phyloP scores from a whole-genome alignment of 2,329 filamentous ascomycete genomes.

The Tolypocladium tundrense region DNA sequence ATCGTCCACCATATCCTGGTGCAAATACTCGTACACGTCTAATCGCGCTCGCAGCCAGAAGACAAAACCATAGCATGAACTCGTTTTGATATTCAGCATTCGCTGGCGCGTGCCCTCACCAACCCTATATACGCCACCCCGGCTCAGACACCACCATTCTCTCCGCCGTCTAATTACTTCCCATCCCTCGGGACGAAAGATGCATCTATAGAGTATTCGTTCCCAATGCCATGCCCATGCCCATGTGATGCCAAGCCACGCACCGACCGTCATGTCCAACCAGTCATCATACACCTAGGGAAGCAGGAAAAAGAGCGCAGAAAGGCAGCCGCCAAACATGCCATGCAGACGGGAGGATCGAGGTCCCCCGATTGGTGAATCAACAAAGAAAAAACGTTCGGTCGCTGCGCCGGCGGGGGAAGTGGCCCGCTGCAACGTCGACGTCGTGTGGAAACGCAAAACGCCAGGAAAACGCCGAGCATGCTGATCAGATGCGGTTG shows the following conservation, averaged over 20 bases:
- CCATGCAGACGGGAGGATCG: background rate
- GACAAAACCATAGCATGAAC: background rate
- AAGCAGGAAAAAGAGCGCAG: background rate
- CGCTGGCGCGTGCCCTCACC: background rate
- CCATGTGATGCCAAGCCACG: background rate
- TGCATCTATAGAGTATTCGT: background rate
- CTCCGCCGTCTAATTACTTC: background rate
- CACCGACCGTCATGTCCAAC: background rate
- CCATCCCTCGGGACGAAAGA: background rate
- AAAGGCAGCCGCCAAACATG: background rate
- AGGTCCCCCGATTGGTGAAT: background rate
- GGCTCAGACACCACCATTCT: background rate
- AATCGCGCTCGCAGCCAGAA: background rate
- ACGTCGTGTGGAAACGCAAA: background rate
- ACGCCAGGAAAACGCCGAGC: background rate
- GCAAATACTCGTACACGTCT: background rate
- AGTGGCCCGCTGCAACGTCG: background rate
- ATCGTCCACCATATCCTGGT: too few species aligned
- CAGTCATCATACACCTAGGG: background rate
- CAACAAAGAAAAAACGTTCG: background rate
- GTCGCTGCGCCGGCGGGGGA: background rate
- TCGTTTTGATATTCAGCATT: background rate
- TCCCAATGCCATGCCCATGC: background rate
- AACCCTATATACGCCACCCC: background rate
- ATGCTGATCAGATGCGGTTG: background rate